Evolutionary conservation across 257 asterid genomes (phyloP), one percentile per base, ranked within the genome.

Genomic region (Plantago elongata): DNA sequence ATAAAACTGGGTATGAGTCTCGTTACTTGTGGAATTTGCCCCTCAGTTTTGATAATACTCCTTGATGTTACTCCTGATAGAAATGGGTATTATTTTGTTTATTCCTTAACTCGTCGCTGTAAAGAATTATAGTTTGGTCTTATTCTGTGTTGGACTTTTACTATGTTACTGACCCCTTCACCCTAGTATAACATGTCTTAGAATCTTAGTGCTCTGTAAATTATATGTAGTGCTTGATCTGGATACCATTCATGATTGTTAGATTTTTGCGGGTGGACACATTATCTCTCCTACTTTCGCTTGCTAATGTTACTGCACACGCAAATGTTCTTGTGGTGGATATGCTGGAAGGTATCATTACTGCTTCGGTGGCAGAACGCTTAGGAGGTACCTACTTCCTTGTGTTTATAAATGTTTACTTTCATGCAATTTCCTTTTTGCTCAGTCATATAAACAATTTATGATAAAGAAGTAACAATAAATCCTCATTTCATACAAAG

Each of bases 301-400:
- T 92, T 73, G 96, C 95, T 65, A 92, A 89, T 74, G 86, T 89
- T 59, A 81, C 89, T 38, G 81, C 97, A 44, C 74, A 84, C 47
- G 84, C 95, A 1, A 80, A 89, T 75, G 95, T 92, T 64, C 90
- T 92, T 75, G 81, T 87, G 30, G 87, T 92, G 78, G 99, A 92
- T 76, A 84, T 74, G 89, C 74, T 92, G 12, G 88, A 87, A 65
- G 99, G 99, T 58, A 17, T 92, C 51, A 54, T 92, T 49, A 86
- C 94, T 16, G 97, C 96, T 63, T 82, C 97, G 42, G 89, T 86
- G 50, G 96, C 96, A 1, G 99, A 92, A 78, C 95, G 99, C 52
- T 68, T 92, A 77, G 99, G 97, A 89, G 97, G 99, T 92, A 78
- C 38, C 49, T 70, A 45, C 37, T 68, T 48, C 55, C 52, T 72